Evolutionary conservation across 306 rosid genomes (phyloP).

Genomic region (Mucuna pruriens): DNA sequence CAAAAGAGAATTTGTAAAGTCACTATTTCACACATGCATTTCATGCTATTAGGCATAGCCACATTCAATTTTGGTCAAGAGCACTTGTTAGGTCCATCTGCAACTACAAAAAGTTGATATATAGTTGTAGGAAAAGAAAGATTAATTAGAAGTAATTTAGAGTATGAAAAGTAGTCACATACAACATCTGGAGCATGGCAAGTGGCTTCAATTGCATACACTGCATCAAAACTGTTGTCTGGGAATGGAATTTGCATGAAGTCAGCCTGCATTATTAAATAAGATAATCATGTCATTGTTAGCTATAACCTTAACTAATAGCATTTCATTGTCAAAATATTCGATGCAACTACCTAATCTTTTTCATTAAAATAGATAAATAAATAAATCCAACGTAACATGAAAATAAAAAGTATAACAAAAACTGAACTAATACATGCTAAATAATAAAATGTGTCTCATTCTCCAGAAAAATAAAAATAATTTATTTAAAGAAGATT

Average conservation of each 20-base stretch:
- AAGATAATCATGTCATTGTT: constrained; percentile 10
- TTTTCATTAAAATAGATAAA: background rate
- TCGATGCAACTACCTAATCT: background rate
- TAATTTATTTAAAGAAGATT: constrained; percentile 32
- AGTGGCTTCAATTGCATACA: constrained; percentile 97
- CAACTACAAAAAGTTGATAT: background rate
- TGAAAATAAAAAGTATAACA: background rate
- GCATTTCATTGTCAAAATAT: background rate
- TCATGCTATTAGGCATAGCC: background rate
- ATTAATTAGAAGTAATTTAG: background rate
- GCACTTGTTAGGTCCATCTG: background rate
- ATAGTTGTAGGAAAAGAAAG: background rate
- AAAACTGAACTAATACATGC: background rate
- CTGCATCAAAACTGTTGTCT: constrained; percentile 84
- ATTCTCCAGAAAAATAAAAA: background rate
- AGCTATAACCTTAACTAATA: background rate
- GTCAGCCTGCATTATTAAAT: constrained; percentile 75
- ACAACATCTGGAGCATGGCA: constrained; percentile 99
- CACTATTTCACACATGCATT: background rate
- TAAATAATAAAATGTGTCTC: background rate
- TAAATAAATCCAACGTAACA: background rate
- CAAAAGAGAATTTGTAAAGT: background rate
- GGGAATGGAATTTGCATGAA: constrained; percentile 93
- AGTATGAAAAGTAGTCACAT: constrained; percentile 32
- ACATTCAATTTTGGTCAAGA: background rate